Base-by-base conservation (phyloP, 805 yeast species). In the Torulaspora microellipsoides region DNA sequence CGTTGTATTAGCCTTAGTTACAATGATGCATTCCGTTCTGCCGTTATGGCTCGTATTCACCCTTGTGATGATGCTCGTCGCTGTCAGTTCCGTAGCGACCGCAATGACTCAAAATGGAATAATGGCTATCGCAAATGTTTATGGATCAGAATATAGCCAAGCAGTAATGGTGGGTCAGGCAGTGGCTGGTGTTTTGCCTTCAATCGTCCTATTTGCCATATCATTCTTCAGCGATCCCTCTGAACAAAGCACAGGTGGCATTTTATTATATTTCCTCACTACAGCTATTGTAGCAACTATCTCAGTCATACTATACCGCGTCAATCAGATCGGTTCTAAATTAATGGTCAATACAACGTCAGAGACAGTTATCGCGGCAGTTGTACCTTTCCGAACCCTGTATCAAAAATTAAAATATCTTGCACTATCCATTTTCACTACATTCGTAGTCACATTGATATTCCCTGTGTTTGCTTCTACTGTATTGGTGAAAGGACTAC, bases 151-250 rank as follows among this genome's bases (percentile, higher is more conserved):
- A 11, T 85, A 77, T 59, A 90, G 95, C 9, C 96, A 93, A 57
- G 95, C 85, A 0, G 84, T 84, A 1, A 86, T 93, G 84, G 90
- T 90, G 3, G 99, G 99, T 1, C 96, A 91, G 63, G 96, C 95
- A 0, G 69, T 91, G 13, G 88, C 97, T 0, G 99, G 99, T 2
- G 95, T 93, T 0, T 67, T 91, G 29, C 98, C 99, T 2, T 80
- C 96, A 0, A 59, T 85, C 13, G 64, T 61, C 2, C 40, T 65
- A 11, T 57, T 65, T 30, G 14, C 81, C 84, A 11, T 75, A 79
- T 53, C 81, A 80, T 47, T 46, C 75, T 9, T 76, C 84, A 9
- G 78, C 78, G 43, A 46, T 33, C 43, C 50, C 8, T 38, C 53
- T 11, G 32, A 43, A 46, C 45, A 53, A 56, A 48, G 42, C 46